Percentiles rank a stretch among this genome's conserved stretches.
Conservation (phyloP, 2,329 filamentous ascomycete species). For the Penicillium sclerotiorum region DNA sequence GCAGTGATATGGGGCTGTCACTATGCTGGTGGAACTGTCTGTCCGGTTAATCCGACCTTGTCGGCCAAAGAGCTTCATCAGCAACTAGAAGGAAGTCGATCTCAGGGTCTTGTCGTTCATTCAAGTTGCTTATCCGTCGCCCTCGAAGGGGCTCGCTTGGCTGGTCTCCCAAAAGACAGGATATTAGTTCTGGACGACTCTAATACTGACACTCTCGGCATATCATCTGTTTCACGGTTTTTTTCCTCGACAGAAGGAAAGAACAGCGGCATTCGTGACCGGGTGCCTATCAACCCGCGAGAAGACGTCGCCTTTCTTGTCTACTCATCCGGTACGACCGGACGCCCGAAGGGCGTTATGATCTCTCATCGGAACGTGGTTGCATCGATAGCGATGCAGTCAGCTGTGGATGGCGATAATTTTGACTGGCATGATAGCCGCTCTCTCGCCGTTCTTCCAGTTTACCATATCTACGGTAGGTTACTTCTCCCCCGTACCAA, state of each 20-base stretch:
- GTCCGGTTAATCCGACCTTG: constrained; percentile 19
- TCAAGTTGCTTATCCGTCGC: constrained; percentile 6
- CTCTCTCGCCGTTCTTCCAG: constrained; percentile 18
- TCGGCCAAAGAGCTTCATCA: constrained; percentile 15
- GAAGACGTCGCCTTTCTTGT: constrained; percentile 27
- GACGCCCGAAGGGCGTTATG: constrained; percentile 30
- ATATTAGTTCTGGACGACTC: constrained; percentile 11
- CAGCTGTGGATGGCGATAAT: constrained; percentile 2
- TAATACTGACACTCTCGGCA: neutral
- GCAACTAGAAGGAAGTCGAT: constrained; percentile 14
- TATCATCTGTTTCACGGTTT: too few relatives aligned
- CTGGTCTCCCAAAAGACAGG: constrained; percentile 4
- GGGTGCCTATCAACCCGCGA: constrained; percentile 4
- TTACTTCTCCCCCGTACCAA: too few relatives aligned
- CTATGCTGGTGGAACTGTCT: constrained; percentile 21
- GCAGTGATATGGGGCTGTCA: constrained; percentile 19
- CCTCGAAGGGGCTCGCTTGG: constrained; percentile 6
- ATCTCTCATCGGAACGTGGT: constrained; percentile 23
- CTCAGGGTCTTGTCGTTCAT: constrained; percentile 17
- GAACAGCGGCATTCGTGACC: too few relatives aligned
- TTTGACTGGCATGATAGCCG: constrained; percentile 15
- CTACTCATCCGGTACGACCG: constrained; percentile 37
- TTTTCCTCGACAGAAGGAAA: too few relatives aligned
- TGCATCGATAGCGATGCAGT: constrained; percentile 13
- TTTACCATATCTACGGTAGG: constrained; percentile 26